Conservation (phyloP, 495 filamentous ascomycete genomes). For the Aspergillus sclerotiicarbonarius region DNA sequence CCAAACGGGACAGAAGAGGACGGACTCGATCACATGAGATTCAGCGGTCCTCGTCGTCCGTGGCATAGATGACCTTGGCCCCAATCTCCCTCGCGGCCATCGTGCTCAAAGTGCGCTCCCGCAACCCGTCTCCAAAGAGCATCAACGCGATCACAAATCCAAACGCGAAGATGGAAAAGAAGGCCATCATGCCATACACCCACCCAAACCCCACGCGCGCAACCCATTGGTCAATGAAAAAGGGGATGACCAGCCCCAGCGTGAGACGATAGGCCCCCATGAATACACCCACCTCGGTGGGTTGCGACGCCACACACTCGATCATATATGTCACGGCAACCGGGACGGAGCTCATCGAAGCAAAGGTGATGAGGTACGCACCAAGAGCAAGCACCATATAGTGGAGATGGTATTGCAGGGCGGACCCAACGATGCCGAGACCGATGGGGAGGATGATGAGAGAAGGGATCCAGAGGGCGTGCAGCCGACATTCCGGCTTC, state of each 20-base stretch:
- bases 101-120: background rate
- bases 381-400: slow-evolving; percentile 48
- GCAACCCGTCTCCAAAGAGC: background rate
- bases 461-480: slow-evolving; percentile 45
- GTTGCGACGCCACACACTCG: slow-evolving; percentile 43
- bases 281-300: slow-evolving; percentile 41
- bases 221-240: slow-evolving; percentile 49
- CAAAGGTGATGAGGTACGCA: slow-evolving; percentile 43
- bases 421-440: slow-evolving; percentile 47
- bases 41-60: background rate
- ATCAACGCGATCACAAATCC: slow-evolving; percentile 36
- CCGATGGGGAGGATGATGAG: slow-evolving; percentile 47
- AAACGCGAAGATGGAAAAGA: slow-evolving; percentile 37
- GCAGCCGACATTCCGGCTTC: slow-evolving; percentile 53
- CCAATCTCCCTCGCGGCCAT: background rate
- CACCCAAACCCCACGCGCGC: slow-evolving; percentile 45
- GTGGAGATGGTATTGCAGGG: slow-evolving; percentile 47
- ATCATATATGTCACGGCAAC: slow-evolving; percentile 50
- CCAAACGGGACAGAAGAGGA: no score
- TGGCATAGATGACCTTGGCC: background rate
- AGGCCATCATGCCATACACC: slow-evolving; percentile 53
- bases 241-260: slow-evolving; percentile 45
- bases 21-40: no score
- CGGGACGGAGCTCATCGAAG: slow-evolving; percentile 38
- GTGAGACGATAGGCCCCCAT: slow-evolving; percentile 42